These are phyloP conservation scores for Trichoderma simmonsii DNA, from an alignment of 2,329 filamentous ascomycete species.

Conservation along the genomic window DNA sequence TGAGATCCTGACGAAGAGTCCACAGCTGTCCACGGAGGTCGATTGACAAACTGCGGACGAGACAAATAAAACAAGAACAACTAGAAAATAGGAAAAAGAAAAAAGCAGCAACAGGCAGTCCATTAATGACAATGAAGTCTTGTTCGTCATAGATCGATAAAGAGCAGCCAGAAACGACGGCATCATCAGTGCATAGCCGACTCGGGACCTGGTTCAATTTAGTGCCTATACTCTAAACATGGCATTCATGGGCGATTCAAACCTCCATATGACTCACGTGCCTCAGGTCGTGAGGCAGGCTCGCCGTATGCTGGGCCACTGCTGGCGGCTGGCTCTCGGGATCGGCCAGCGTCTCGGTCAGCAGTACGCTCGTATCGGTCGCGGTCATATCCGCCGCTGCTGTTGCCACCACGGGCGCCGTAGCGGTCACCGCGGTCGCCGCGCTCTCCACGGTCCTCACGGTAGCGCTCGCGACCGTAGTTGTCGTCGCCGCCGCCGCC, in stretches of 20 bases:
- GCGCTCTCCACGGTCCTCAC: slow-evolving; percentile 40
- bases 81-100: slow-evolving; percentile 21
- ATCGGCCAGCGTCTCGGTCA: slow-evolving; percentile 40
- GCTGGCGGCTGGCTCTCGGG: slow-evolving; percentile 38
- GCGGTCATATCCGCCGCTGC: slow-evolving; percentile 44
- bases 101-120: slow-evolving; percentile 29
- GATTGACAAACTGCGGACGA: slow-evolving; percentile 29
- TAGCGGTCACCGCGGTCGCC: slow-evolving; percentile 34
- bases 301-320: slow-evolving; percentile 39
- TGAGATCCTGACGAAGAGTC: slow-evolving; percentile 31
- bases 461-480: slow-evolving; percentile 39
- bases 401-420: slow-evolving; percentile 29
- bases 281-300: slow-evolving; percentile 41
- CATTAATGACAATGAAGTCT: slow-evolving; percentile 23
- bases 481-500: slow-evolving; percentile 31
- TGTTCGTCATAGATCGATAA: slow-evolving; percentile 11
- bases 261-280: slow-evolving; percentile 45
- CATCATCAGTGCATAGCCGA: slow-evolving; percentile 7
- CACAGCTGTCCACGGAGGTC: slow-evolving; percentile 31
- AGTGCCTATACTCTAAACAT: slow-evolving; percentile 22
- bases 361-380: slow-evolving; percentile 48
- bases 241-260: slow-evolving; percentile 27
- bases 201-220: slow-evolving; percentile 20
- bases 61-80: slow-evolving; percentile 23
- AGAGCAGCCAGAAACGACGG: slow-evolving; percentile 5